Evolutionary conservation across 2,329 filamentous ascomycete genomes (phyloP), one percentile per base, ranked within the genome.

Genomic region (Verticillium dahliae): DNA sequence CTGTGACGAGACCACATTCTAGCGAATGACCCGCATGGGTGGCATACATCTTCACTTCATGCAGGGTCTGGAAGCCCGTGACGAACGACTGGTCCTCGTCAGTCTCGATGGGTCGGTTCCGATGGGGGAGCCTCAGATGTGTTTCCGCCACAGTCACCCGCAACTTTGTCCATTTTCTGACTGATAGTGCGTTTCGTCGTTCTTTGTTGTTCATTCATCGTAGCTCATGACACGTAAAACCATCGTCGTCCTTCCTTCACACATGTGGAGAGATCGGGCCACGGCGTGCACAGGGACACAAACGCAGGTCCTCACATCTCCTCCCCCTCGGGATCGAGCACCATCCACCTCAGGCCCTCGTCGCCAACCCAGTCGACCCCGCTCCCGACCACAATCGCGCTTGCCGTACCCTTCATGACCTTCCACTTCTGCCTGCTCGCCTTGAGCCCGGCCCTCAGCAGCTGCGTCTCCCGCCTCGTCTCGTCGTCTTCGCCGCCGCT

Each of bases 301-400:
- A 13, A 13, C 7, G 6, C 7, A 37, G 3, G 35, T 10, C 35
- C 35, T 22, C 22, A 50, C n/a, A 50, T n/a, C 18, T 50, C 45
- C 18, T 50, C 45, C 18, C 75, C 73, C 65, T 88, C 85, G 11
- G 80, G 76, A 69, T 91, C 91, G 64, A 96, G 78, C 33, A 96
- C 91, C 63, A 94, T 80, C 58, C 85, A 84, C 62, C 84, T 80
- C 64, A 96, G 76, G 62, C 79, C 80, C 59, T 86, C 81, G 73
- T 96, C 87, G 50, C 83, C 78, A 13, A 85, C 86, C 92, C 92
- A 96, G 70, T 96, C 87, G 60, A 95, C 80, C 56, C 92, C 92
- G 72, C 91, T 96, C 3, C 90, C 91, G 5, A 86, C 90, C 56
- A 96, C 84, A 61, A 92, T 82, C 18, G 89, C 91, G 69, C 89